Percentiles rank a stretch among this genome's conserved stretches.
These are phyloP conservation scores for Caryopteris hybrid DNA, from an alignment of 305 asterid species.

Conservation along the genomic window DNA sequence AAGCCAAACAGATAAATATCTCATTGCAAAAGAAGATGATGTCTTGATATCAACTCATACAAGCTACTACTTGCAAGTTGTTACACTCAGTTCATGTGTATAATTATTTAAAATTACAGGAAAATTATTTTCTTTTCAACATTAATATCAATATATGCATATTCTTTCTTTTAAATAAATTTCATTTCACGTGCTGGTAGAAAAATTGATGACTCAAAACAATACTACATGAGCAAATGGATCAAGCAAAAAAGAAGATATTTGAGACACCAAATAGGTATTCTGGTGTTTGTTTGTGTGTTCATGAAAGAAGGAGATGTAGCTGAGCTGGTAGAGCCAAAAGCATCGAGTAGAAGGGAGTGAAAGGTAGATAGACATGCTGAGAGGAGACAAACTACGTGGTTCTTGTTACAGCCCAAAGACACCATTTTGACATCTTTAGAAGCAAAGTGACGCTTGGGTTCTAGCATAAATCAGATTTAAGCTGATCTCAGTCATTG, in stretches of 20 bases:
- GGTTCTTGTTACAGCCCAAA: not conserved
- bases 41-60: not conserved
- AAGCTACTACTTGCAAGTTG: not conserved
- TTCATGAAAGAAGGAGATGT: not conserved
- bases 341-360: too few species aligned
- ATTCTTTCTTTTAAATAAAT: not conserved
- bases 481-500: not conserved
- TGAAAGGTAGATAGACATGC: not conserved
- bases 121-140: not conserved
- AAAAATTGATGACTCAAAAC: not conserved
- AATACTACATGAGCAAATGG: not conserved
- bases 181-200: not conserved
- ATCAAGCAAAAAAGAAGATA: not conserved
- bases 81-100: not conserved
- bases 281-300: not conserved
- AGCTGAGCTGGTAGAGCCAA: not conserved
- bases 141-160: not conserved
- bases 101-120: not conserved
- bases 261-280: not conserved
- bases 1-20: not conserved
- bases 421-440: not conserved
- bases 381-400: not conserved
- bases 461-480: not conserved
- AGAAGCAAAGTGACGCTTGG: not conserved
- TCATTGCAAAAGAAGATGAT: slow-evolving; percentile 1